Percentiles rank a stretch among this genome's conserved stretches.
These are phyloP conservation scores for Eucalyptus sideroxylon DNA, from an alignment of 345 rosid genomes.

Conservation along the genomic window DNA sequence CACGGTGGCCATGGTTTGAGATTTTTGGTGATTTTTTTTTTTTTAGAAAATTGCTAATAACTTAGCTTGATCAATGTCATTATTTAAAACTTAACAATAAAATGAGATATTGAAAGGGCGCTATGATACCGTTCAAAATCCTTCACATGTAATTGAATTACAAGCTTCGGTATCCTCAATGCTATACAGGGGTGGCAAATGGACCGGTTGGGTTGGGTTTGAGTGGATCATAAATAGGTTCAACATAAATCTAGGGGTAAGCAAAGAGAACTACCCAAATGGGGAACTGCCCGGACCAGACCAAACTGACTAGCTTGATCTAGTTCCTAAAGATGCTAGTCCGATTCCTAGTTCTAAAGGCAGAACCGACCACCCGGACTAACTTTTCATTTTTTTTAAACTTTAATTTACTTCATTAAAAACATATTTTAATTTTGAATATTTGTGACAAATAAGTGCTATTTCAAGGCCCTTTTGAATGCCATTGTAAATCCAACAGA, in stretches of 20 bases:
- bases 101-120: not conserved
- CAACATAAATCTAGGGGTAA: too few relatives aligned
- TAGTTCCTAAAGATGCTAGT: fast-evolving
- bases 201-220: fast-evolving
- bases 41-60: not conserved
- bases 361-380: fast-evolving
- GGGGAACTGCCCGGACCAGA: fast-evolving
- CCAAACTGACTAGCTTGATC: fast-evolving
- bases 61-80: not conserved
- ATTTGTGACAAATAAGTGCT: too few relatives aligned
- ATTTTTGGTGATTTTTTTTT: too few relatives aligned
- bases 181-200: not conserved
- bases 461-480: too few relatives aligned
- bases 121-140: not conserved
- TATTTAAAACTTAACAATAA: not conserved
- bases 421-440: too few relatives aligned
- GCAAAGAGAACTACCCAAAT: too few relatives aligned
- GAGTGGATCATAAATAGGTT: too few relatives aligned
- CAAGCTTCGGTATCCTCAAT: fast-evolving
- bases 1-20: fast-evolving
- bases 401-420: too few relatives aligned
- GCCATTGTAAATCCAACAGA: too few relatives aligned
- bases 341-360: fast-evolving
- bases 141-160: not conserved
- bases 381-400: too few relatives aligned